phyloP scores from a whole-genome alignment of 179 eudicot genomes.

The Gypsophila paniculata region DNA sequence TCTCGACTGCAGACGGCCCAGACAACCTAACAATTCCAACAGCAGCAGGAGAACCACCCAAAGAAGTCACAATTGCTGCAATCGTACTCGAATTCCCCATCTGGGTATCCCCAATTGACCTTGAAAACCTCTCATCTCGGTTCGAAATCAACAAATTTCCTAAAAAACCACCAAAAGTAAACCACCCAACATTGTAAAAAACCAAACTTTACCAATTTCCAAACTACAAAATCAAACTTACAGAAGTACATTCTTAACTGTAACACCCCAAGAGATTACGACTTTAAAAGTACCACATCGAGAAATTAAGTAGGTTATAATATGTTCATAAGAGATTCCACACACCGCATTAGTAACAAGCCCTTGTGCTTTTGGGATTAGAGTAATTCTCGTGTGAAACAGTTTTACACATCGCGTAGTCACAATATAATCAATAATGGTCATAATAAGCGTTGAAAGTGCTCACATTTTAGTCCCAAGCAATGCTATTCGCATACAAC shows the following conservation, averaged over 20 bases:
- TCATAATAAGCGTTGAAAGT: no score
- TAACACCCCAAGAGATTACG: no score
- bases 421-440: no score
- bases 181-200: background rate
- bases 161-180: conserved; percentile 3
- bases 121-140: conserved; percentile 58
- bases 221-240: background rate
- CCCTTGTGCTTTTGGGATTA: no score
- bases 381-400: no score
- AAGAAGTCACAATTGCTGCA: conserved; percentile 91
- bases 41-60: conserved; percentile 85
- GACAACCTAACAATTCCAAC: conserved; percentile 92
- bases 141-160: conserved; percentile 44
- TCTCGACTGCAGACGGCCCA: conserved; percentile 67
- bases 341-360: no score
- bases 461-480: no score
- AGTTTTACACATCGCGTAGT: no score
- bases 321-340: no score
- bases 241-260: background rate
- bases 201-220: background rate
- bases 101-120: conserved; percentile 25
- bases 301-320: no score
- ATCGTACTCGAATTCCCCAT: conserved; percentile 50
- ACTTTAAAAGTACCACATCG: no score
- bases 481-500: no score